Conservation (phyloP, 371 early-diverging fungal genomes). For the Dinochytrium kinnereticum region DNA sequence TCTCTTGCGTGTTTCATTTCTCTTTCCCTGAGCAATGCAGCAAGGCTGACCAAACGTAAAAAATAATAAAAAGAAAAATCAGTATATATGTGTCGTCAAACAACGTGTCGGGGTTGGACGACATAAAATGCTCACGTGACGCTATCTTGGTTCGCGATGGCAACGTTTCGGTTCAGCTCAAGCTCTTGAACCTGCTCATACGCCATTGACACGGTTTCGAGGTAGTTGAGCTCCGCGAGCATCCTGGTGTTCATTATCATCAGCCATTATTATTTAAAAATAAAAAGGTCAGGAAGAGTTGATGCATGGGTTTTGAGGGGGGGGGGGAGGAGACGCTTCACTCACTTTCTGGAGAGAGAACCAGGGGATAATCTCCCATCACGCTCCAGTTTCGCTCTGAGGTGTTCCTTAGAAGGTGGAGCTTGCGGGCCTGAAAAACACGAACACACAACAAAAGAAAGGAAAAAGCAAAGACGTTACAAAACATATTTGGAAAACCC, state of each 20-base stretch:
- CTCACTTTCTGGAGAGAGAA: slow-evolving; percentile 5
- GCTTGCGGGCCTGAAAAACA: background rate
- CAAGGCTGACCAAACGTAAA: slow-evolving; percentile 10
- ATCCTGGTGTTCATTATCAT: background rate
- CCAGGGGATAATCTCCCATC: slow-evolving; percentile 5
- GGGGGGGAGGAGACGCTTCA: too few species aligned
- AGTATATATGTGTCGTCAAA: background rate
- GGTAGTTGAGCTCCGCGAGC: background rate
- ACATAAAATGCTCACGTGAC: background rate
- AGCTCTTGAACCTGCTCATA: slow-evolving; percentile 6
- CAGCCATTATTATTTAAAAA: too few species aligned
- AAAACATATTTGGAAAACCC: background rate
- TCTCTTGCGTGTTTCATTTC: background rate
- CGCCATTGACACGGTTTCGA: slow-evolving; percentile 7
- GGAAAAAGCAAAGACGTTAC: background rate
- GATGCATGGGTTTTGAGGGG: too few species aligned
- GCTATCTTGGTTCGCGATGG: slow-evolving; percentile 5
- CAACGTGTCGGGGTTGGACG: background rate
- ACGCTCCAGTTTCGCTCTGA: background rate
- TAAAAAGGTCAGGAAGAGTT: too few species aligned
- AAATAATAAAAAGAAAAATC: background rate
- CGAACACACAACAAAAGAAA: background rate
- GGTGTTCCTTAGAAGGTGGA: background rate
- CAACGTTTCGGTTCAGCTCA: background rate
- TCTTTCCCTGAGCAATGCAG: background rate